phyloP scores from a whole-genome alignment of 2,329 filamentous ascomycete genomes.

The Colletotrichum eleusines region DNA sequence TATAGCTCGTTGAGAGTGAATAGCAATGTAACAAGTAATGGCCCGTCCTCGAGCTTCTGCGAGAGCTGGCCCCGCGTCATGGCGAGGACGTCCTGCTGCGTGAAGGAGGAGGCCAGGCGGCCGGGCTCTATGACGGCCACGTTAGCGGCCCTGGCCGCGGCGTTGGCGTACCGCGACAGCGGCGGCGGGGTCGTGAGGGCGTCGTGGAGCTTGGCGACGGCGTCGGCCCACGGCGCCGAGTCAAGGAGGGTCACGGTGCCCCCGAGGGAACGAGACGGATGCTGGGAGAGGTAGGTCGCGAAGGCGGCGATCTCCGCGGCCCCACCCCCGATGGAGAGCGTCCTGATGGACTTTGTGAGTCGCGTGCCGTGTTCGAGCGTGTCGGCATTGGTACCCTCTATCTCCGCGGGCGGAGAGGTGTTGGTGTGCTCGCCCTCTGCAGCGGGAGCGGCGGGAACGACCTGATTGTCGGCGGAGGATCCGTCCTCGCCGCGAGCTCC shows the following conservation, averaged over 20 bases:
- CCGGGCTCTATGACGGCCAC: slow-evolving; percentile 55
- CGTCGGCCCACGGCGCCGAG: slow-evolving; percentile 79
- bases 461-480: not conserved
- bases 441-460: not conserved
- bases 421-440: slow-evolving; percentile 5
- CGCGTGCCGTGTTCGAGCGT: slow-evolving; percentile 21
- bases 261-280: slow-evolving; percentile 29
- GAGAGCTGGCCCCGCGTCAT: slow-evolving; percentile 53
- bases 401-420: not conserved
- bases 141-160: slow-evolving; percentile 59
- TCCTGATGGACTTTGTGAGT: slow-evolving; percentile 47
- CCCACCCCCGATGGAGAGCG: slow-evolving; percentile 67
- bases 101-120: slow-evolving; percentile 57
- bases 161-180: slow-evolving; percentile 66
- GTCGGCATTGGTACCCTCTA: not conserved
- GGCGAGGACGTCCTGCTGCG: slow-evolving; percentile 62
- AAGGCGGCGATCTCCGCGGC: slow-evolving; percentile 72
- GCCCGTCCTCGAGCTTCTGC: slow-evolving; percentile 48
- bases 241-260: slow-evolving; percentile 77
- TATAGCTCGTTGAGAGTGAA: slow-evolving; percentile 98
- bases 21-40: slow-evolving; percentile 80
- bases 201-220: slow-evolving; percentile 69
- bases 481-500: not conserved
- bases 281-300: slow-evolving; percentile 56
- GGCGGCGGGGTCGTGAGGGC: slow-evolving; percentile 65